Base-by-base conservation (phyloP, 108 stramenopile genomes). In the Chaetoceros tenuissimus region DNA sequence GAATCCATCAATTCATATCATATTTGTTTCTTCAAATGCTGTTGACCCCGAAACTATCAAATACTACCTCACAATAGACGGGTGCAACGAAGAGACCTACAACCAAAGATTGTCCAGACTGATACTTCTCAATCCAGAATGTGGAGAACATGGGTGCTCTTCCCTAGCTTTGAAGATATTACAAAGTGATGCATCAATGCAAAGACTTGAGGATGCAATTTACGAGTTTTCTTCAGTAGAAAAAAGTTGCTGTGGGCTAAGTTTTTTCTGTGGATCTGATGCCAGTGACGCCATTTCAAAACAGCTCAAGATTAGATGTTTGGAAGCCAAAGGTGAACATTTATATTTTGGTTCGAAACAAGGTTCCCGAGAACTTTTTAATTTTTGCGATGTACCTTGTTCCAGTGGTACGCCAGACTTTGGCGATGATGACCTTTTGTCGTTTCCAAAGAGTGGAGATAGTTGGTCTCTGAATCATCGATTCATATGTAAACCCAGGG, bases 321-420 rank as follows among this genome's bases (percentile, higher is more conserved):
- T 69, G 0, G 68, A 69, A 31, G 68, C 68, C 19, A 51, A 48
- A 3, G 68, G 57, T 13, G 55, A 63, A 23, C 49, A 57, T 1
- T 60, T 69, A 7, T 60, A 69, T 18, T 69, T 53, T 27, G 68
- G 68, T 8, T 63, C 62, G 24, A 69, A 69, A 47, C 68, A 69
- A 29, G 68, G 68, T 8, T 57, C 55, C 25, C 44, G 68, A 56
- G 68, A 69, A 29, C 43, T 63, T 17, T 69, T 69, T 45, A 45
- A 28, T 45, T 51, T 47, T 2, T 69, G 68, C 22, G 68, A 48
- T 25, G 31, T 69, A 0, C 46, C 62, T 3, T 51, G 29, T 59
- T 51, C 63, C 10, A 28, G 10, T 23, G 68, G 68, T 8, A 69
- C 68, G 18, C 68, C 68, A 24, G 29, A 48, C n/a, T 8, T 49